phyloP scores from a whole-genome alignment of 495 filamentous ascomycete species.

The Penicillium cataractarum region DNA sequence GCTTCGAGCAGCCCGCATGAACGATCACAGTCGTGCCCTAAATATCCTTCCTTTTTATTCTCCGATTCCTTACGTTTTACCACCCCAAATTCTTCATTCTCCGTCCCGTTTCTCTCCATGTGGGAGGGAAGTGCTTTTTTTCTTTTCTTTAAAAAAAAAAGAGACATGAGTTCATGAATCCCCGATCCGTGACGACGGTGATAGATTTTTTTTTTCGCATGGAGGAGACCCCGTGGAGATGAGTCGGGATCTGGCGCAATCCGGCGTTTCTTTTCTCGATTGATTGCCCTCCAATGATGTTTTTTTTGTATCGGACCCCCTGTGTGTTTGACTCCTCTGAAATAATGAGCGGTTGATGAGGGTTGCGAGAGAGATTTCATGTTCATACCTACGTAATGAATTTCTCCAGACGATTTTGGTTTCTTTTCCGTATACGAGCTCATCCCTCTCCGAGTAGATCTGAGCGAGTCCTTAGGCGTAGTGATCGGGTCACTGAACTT shows the following conservation, averaged over 20 bases:
- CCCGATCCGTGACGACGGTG: slow-evolving; percentile 33
- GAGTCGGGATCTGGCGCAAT: slow-evolving; percentile 41
- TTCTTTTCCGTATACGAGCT: too few species aligned
- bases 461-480: too few species aligned
- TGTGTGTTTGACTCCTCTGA: slow-evolving; percentile 25
- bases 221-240: slow-evolving; percentile 32
- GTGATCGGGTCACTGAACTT: too few species aligned
- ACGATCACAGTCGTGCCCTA: background rate
- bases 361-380: slow-evolving; percentile 21
- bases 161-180: slow-evolving; percentile 41
- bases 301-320: slow-evolving; percentile 32
- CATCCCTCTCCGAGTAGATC: too few species aligned
- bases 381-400: slow-evolving; percentile 23
- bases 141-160: slow-evolving; percentile 19
- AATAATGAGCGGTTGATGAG: slow-evolving; percentile 26
- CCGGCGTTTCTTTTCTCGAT: slow-evolving; percentile 31
- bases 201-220: slow-evolving; percentile 42
- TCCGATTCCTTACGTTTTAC: slow-evolving; percentile 11
- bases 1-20: slow-evolving; percentile 88
- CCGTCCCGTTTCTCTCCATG: slow-evolving; percentile 18
- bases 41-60: slow-evolving; percentile 18
- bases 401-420: too few species aligned
- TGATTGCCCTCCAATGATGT: slow-evolving; percentile 24
- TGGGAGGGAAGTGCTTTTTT: slow-evolving; percentile 10
- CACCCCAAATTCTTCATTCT: slow-evolving; percentile 21